Conservation (phyloP, 129 eudicot genomes). For the Scalesia atractyloides region DNA sequence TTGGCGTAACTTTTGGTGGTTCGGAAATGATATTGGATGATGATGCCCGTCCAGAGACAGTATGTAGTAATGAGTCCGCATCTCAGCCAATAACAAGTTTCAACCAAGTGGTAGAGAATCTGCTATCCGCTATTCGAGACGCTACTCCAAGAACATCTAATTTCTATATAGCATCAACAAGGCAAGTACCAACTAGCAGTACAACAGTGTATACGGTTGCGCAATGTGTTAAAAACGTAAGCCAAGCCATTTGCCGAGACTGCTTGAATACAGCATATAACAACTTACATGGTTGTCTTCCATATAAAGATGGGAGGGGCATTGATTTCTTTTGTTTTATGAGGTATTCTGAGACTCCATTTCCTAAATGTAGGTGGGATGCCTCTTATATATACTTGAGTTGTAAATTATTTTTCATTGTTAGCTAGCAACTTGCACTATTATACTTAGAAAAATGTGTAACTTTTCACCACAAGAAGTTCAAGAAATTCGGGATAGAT, state of each 20-base stretch:
- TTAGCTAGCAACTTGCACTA: neutral
- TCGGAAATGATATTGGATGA: conserved; percentile 21
- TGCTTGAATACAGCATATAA: conserved; percentile 53
- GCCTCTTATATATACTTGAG: neutral
- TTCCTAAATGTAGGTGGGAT: conserved; percentile 40
- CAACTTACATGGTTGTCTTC: conserved; percentile 47
- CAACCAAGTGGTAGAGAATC: conserved; percentile 23
- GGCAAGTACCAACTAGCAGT: conserved; percentile 24
- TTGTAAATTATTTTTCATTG: neutral
- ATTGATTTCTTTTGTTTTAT: conserved; percentile 50
- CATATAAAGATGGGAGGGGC: conserved; percentile 48
- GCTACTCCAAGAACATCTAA: too few relatives aligned
- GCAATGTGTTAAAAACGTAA: conserved; percentile 48
- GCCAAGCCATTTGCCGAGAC: conserved; percentile 39
- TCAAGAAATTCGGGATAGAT: conserved; percentile 37
- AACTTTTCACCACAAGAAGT: conserved; percentile 37
- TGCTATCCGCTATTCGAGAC: conserved; percentile 37
- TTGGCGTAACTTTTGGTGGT: conserved; percentile 2
- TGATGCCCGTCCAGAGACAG: conserved; percentile 27
- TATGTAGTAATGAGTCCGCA: conserved; percentile 37
- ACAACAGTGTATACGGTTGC: conserved; percentile 44
- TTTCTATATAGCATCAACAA: conserved; percentile 58
- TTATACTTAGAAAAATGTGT: neutral
- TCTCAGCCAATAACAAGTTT: conserved; percentile 33
- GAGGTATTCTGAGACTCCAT: conserved; percentile 49